These are phyloP conservation scores for Nannochloropsis gaditana DNA, from an alignment of 108 stramenopile genomes.

Conservation along the genomic window DNA sequence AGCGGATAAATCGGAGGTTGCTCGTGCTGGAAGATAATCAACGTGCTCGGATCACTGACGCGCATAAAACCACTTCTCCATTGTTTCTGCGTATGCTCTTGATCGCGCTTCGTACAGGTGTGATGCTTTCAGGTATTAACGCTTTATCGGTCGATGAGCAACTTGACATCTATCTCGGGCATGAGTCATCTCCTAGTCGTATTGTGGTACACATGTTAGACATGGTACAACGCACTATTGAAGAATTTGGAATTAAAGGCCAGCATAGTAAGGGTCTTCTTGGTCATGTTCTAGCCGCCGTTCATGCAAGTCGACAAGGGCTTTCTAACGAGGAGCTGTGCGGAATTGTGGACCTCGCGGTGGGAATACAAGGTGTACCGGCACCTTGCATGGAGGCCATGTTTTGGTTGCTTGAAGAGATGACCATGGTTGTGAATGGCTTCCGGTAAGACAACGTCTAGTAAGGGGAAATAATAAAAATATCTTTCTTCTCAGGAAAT, in stretches of 20 bases:
- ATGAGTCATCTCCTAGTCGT: not conserved
- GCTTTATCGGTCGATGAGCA: slow-evolving; percentile 32
- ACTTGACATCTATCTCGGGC: slow-evolving; percentile 39
- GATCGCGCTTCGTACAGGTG: slow-evolving; percentile 42
- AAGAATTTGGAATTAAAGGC: slow-evolving; percentile 29
- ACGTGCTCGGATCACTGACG: slow-evolving; percentile 30
- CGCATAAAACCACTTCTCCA: slow-evolving; percentile 25
- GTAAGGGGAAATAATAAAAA: too few species aligned
- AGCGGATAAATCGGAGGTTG: not conserved
- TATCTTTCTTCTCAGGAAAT: not conserved
- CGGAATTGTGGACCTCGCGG: slow-evolving; percentile 32
- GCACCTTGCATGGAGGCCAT: slow-evolving; percentile 24
- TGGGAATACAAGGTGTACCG: not conserved
- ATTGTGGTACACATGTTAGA: slow-evolving; percentile 20
- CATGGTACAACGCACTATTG: not conserved
- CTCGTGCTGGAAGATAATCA: slow-evolving; percentile 37
- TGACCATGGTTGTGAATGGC: slow-evolving; percentile 45
- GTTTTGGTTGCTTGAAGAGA: slow-evolving; percentile 28
- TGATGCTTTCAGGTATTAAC: slow-evolving; percentile 21
- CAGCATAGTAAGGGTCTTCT: not conserved
- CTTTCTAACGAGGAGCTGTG: slow-evolving; percentile 45
- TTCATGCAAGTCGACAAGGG: slow-evolving; percentile 40
- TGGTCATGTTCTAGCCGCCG: slow-evolving; percentile 33
- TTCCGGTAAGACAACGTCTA: not conserved
- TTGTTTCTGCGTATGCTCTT: slow-evolving; percentile 48